A percentile compares a stretch with the other conserved stretches of the same genome.
Evolutionary conservation across 2,329 filamentous ascomycete genomes (phyloP).

Genomic region (Aspergillus neotritici): DNA sequence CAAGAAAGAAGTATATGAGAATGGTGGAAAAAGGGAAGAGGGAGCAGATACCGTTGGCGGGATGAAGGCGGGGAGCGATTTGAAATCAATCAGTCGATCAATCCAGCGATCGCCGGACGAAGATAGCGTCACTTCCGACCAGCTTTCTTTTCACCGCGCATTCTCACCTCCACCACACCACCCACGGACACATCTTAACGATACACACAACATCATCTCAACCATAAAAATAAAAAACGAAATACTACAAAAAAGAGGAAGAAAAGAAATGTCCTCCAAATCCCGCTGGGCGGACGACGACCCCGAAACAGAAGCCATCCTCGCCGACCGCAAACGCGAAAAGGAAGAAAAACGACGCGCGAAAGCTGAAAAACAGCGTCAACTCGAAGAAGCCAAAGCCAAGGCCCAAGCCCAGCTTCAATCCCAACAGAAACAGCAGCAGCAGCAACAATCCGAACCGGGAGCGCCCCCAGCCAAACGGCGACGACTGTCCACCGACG

Average conservation of each 20-base stretch:
- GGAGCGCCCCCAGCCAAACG: constrained; percentile 51
- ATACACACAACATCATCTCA: not conserved
- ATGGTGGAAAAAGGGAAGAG: no score
- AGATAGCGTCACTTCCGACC: constrained; percentile 22
- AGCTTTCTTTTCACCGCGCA: constrained; percentile 4
- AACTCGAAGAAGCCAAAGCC: constrained; percentile 50
- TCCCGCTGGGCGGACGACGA: constrained; percentile 87
- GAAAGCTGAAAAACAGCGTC: constrained; percentile 75
- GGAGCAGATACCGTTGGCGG: constrained; percentile 2
- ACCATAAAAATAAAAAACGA: not conserved
- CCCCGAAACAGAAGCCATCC: constrained; percentile 68
- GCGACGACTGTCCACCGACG: constrained; percentile 55
- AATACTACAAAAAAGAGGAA: no score
- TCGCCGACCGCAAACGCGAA: constrained; percentile 65
- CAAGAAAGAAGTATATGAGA: constrained; percentile 4
- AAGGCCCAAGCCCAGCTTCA: constrained; percentile 20
- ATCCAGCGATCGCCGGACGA: no score
- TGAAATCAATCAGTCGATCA: constrained; percentile 18
- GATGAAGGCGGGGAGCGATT: constrained; percentile 24
- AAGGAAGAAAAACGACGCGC: constrained; percentile 84
- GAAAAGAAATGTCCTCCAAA: constrained; percentile 52
- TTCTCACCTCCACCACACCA: not conserved
- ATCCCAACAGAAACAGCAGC: constrained; percentile 16
- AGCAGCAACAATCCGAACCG: constrained; percentile 16
- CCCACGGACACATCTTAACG: no score